phyloP scores from a whole-genome alignment of 768 basidiomycete genomes.

The Rhizopogon sp. region DNA sequence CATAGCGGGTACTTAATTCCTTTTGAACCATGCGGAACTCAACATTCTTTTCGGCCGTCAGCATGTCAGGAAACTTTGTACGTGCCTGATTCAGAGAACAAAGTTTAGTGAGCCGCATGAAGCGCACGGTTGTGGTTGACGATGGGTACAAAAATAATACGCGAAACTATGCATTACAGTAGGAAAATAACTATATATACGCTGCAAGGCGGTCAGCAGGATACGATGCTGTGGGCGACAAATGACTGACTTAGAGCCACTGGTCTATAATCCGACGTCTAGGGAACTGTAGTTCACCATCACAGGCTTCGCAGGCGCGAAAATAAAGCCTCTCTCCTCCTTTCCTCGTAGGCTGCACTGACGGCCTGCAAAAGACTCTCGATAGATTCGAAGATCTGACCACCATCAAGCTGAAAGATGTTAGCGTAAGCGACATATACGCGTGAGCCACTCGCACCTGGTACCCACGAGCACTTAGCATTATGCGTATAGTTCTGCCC shows the following conservation, averaged over 20 bases:
- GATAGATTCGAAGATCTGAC: conserved; percentile 47
- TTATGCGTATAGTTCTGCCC: conserved; percentile 40
- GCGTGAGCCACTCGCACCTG: conserved; percentile 32
- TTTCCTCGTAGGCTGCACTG: conserved; percentile 50
- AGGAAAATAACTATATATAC: neutral
- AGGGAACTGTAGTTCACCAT: neutral
- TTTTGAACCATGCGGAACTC: neutral
- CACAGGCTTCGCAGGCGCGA: conserved; percentile 42
- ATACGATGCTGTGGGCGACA: neutral
- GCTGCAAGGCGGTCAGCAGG: neutral
- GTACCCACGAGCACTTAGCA: conserved; percentile 52
- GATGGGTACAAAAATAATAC: neutral
- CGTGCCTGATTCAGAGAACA: neutral
- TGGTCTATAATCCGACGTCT: neutral
- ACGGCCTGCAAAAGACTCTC: conserved; percentile 51
- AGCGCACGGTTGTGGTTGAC: neutral
- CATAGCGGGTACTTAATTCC: neutral
- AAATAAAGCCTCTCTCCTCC: conserved; percentile 42
- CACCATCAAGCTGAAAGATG: conserved; percentile 17
- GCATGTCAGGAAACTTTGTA: neutral
- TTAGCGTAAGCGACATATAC: conserved; percentile 4
- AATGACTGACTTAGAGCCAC: neutral
- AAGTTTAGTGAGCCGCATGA: neutral
- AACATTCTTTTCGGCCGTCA: neutral
- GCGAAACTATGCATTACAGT: neutral